Percentiles rank a stretch among this genome's conserved stretches.
phyloP scores from a whole-genome alignment of 1,284 basidiomycete genomes.

The Leccinum solheimii region DNA sequence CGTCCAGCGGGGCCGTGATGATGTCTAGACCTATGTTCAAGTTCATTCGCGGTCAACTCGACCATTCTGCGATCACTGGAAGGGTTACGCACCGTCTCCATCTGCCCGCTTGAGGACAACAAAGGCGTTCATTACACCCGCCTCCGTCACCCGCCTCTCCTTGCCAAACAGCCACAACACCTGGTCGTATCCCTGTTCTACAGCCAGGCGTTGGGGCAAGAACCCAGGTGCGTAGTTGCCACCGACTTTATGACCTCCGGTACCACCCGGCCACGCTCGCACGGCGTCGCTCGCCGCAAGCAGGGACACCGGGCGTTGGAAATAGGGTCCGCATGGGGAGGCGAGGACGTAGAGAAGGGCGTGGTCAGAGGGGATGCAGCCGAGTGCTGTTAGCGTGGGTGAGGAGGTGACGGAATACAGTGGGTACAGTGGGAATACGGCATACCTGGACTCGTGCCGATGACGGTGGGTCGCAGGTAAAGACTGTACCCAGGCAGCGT shows the following conservation, averaged over 20 bases:
- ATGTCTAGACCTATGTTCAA: constrained; percentile 50
- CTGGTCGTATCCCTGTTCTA: constrained; percentile 70
- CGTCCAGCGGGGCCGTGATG: constrained; percentile 75
- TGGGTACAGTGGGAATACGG: neutral
- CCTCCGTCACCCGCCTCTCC: constrained; percentile 41
- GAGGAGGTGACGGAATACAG: neutral
- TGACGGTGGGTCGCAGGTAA: constrained; percentile 81
- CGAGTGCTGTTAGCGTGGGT: constrained; percentile 47
- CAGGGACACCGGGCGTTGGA: constrained; percentile 68
- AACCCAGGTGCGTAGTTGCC: constrained; percentile 74
- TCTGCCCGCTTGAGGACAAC: constrained; percentile 48
- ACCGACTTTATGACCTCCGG: constrained; percentile 65
- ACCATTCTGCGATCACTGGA: neutral
- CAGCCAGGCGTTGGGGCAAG: constrained; percentile 61
- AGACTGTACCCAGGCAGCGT: constrained; percentile 65
- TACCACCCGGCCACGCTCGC: constrained; percentile 83
- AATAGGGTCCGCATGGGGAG: constrained; percentile 72
- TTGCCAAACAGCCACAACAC: constrained; percentile 54
- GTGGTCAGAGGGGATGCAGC: constrained; percentile 66
- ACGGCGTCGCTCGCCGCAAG: constrained; percentile 70
- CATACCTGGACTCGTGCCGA: constrained; percentile 71
- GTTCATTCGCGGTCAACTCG: neutral
- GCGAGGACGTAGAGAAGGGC: constrained; percentile 73
- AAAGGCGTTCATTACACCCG: constrained; percentile 68
- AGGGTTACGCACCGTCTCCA: constrained; percentile 34